Evolutionary conservation across 306 rosid species (phyloP).

Genomic region (Carpinus viminea): DNA sequence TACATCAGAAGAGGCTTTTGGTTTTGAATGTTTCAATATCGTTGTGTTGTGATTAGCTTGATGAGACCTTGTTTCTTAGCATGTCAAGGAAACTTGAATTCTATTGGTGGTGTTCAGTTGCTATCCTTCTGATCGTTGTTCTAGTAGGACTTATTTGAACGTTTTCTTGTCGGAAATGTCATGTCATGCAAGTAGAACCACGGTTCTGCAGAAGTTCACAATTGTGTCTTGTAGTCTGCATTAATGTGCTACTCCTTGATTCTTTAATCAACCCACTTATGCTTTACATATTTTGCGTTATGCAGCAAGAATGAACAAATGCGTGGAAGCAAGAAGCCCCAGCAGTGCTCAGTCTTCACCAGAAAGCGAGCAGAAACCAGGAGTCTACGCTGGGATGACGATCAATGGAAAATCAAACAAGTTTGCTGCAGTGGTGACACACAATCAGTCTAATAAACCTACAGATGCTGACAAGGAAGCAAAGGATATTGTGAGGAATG

Average conservation of each 20-base stretch:
- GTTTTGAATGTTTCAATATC: background rate
- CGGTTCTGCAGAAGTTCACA: background rate
- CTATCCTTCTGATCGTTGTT: background rate
- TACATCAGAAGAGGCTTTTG: background rate
- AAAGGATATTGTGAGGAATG: constrained; percentile 40
- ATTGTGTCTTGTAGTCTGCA: background rate
- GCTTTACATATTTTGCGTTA: background rate
- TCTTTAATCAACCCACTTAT: background rate
- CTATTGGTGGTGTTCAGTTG: background rate
- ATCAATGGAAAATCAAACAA: constrained; percentile 14
- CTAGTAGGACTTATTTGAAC: background rate
- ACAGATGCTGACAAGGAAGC: constrained; percentile 14
- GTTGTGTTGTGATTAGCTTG: background rate
- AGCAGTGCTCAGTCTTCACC: constrained; percentile 18
- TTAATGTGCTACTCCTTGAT: background rate
- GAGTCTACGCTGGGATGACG: background rate
- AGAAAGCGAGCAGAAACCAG: constrained; percentile 32
- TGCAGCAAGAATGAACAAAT: constrained; percentile 20
- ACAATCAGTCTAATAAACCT: constrained; percentile 13
- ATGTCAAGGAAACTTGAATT: background rate
- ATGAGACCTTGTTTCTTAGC: background rate
- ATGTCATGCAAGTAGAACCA: background rate
- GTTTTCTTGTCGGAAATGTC: background rate
- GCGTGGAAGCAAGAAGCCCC: constrained; percentile 40
- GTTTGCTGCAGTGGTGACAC: background rate